phyloP scores from a whole-genome alignment of 164 flowering plant species.

The Liquidambar formosana region DNA sequence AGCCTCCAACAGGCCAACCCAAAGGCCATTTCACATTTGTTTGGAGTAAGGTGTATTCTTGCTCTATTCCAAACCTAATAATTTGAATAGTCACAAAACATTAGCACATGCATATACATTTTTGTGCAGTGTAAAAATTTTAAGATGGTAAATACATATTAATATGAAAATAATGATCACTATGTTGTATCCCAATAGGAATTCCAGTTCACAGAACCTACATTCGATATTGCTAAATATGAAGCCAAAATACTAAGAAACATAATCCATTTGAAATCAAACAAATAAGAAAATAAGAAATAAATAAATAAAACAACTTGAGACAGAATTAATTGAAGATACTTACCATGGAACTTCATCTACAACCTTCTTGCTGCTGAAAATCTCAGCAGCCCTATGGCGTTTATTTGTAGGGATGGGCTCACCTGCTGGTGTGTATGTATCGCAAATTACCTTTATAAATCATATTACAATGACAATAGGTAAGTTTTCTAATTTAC shows the following conservation, averaged over 20 bases:
- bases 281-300: too few species aligned
- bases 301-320: neutral
- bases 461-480: slow-evolving; percentile 1
- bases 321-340: neutral
- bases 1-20: slow-evolving; percentile 99
- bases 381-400: slow-evolving; percentile 80
- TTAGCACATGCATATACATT: neutral
- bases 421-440: slow-evolving; percentile 92
- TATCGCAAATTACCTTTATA: slow-evolving; percentile 79
- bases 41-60: slow-evolving; percentile 94
- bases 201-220: too few species aligned
- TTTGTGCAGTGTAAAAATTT: too few species aligned
- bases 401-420: slow-evolving; percentile 98
- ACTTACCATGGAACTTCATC: slow-evolving; percentile 88
- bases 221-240: too few species aligned
- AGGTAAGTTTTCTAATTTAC: neutral
- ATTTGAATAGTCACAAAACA: slow-evolving; percentile 6
- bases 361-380: slow-evolving; percentile 61
- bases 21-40: slow-evolving; percentile 89
- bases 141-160: neutral
- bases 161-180: too few species aligned
- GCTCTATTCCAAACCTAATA: slow-evolving; percentile 92
- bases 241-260: too few species aligned
- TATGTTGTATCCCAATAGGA: too few species aligned
- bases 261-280: too few species aligned